A percentile compares a stretch with the other conserved stretches of the same genome.
phyloP scores from a whole-genome alignment of 2,329 filamentous ascomycete genomes.

The Colletotrichum lindemuthianum region DNA sequence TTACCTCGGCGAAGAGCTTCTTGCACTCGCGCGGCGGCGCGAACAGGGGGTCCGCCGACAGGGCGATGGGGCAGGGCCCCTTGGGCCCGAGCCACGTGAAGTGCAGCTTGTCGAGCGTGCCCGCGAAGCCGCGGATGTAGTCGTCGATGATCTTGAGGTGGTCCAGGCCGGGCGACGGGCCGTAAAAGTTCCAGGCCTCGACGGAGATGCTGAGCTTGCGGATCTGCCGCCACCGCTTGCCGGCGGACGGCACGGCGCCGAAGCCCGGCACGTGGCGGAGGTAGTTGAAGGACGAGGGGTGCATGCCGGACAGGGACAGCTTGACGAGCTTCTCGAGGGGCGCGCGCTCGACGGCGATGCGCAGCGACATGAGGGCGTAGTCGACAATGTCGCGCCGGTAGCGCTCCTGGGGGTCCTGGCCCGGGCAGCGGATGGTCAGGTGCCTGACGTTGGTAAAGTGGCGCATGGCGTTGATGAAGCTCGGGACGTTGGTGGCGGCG shows the following conservation, averaged over 20 bases:
- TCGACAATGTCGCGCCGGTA: constrained; percentile 84
- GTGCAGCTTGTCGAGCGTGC: constrained; percentile 72
- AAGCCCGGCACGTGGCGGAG: constrained; percentile 79
- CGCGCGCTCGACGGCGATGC: constrained; percentile 82
- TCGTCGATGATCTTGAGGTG: constrained; percentile 84
- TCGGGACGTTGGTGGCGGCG: constrained; percentile 85
- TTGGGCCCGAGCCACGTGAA: constrained; percentile 81
- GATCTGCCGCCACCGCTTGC: constrained; percentile 81
- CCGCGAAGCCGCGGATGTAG: constrained; percentile 78
- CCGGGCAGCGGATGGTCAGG: constrained; percentile 80
- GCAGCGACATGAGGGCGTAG: constrained; percentile 87
- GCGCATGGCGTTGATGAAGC: constrained; percentile 80
- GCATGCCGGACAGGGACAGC: constrained; percentile 78
- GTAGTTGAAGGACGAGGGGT: constrained; percentile 80
- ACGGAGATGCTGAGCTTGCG: constrained; percentile 77
- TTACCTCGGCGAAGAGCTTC: constrained; percentile 73
- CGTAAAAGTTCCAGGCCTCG: constrained; percentile 74
- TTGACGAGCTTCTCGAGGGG: constrained; percentile 72
- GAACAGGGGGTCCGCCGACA: constrained; percentile 77
- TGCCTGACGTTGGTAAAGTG: constrained; percentile 76
- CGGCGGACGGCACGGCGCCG: constrained; percentile 77
- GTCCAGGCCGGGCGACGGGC: constrained; percentile 68
- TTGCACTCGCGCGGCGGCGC: constrained; percentile 61
- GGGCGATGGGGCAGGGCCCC: constrained; percentile 78
- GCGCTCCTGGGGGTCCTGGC: constrained; percentile 73